A percentile compares a stretch with the other conserved stretches of the same genome.
Evolutionary conservation across 1,284 basidiomycete genomes (phyloP).

Genomic region (Ganoderma leucocontextum): DNA sequence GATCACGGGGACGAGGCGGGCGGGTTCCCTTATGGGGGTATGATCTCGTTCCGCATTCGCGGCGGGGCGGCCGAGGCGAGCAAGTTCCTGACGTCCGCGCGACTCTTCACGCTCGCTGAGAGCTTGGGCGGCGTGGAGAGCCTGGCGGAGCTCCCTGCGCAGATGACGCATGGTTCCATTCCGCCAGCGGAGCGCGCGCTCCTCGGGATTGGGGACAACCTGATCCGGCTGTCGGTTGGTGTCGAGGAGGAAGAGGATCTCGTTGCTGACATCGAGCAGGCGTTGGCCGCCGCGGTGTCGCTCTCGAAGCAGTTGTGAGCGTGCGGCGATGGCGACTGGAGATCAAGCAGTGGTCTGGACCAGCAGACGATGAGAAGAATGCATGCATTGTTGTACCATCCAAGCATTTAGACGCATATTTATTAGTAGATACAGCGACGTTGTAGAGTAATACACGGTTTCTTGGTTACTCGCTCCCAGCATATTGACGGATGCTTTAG

Average conservation of each 20-base stretch:
- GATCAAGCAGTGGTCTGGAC: too few relatives aligned
- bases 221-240: slow-evolving; percentile 88
- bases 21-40: slow-evolving; percentile 88
- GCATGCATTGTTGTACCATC: slow-evolving; percentile 6
- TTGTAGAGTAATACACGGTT: not conserved
- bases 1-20: slow-evolving; percentile 43
- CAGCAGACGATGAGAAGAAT: not conserved
- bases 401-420: slow-evolving; percentile 10
- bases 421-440: slow-evolving; percentile 9
- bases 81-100: slow-evolving; percentile 73
- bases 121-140: slow-evolving; percentile 93
- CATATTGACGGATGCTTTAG: not conserved
- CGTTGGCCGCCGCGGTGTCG: slow-evolving; percentile 58
- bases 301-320: slow-evolving; percentile 13
- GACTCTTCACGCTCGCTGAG: slow-evolving; percentile 89
- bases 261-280: slow-evolving; percentile 69
- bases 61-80: slow-evolving; percentile 65
- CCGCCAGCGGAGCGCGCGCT: slow-evolving; percentile 72
- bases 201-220: slow-evolving; percentile 83
- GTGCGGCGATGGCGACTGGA: not conserved
- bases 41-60: slow-evolving; percentile 79
- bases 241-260: slow-evolving; percentile 91
- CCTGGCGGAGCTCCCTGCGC: slow-evolving; percentile 83
- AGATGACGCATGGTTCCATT: slow-evolving; percentile 88
- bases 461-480: not conserved